A percentile compares a stretch with the other conserved stretches of the same genome.
Conservation (phyloP, 768 basidiomycete species). For the Xanthoconium purpureum region DNA sequence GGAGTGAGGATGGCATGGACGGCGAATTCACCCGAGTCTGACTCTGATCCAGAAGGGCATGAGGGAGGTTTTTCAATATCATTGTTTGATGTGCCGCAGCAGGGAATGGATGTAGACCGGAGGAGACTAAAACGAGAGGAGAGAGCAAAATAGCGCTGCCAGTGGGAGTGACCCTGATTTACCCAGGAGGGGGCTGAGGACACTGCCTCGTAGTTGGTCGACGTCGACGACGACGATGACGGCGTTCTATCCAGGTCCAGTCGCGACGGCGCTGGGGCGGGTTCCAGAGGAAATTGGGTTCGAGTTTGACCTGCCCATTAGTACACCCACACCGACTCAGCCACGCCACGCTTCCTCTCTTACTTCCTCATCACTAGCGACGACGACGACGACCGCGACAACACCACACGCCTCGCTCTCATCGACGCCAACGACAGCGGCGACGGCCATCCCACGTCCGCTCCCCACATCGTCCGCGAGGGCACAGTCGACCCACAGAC, state of each 20-base stretch:
- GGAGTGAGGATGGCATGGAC: too few species aligned
- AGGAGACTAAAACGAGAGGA: neutral
- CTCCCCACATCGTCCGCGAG: conserved; percentile 25
- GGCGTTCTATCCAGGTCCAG: conserved; percentile 46
- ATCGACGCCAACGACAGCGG: conserved; percentile 17
- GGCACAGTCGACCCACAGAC: conserved; percentile 33
- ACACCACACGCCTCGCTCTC: conserved; percentile 1
- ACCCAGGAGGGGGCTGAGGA: conserved; percentile 6
- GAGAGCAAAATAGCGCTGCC: neutral
- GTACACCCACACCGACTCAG: conserved; percentile 5
- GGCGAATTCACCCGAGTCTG: too few species aligned
- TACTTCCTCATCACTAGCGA: conserved; percentile 11
- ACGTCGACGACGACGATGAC: conserved; percentile 25
- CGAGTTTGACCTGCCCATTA: conserved; percentile 63
- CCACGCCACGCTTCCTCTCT: conserved; percentile 23
- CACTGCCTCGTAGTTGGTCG: conserved; percentile 22
- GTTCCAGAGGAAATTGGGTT: conserved; percentile 51
- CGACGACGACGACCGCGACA: conserved; percentile 12
- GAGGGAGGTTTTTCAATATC: too few species aligned
- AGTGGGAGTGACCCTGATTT: conserved; percentile 14
- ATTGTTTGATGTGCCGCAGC: too few species aligned
- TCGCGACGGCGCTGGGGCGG: conserved; percentile 44
- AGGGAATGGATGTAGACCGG: too few species aligned
- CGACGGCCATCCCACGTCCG: conserved; percentile 34
- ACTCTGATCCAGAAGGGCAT: too few species aligned